These are phyloP conservation scores for Quercus dentata DNA, from an alignment of 306 rosid species.

Conservation along the genomic window DNA sequence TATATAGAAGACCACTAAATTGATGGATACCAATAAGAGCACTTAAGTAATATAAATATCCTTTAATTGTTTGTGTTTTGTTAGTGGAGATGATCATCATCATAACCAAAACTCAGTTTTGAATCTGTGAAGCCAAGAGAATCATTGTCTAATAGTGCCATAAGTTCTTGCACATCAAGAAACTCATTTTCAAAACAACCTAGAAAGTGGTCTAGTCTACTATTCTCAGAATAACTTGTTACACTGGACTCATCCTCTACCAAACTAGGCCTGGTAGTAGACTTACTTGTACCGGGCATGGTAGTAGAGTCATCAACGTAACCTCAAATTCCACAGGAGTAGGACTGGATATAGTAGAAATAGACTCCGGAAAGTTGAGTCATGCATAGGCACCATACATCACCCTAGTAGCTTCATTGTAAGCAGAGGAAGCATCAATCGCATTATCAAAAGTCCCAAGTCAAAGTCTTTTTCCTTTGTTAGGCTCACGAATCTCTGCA, in stretches of 20 bases:
- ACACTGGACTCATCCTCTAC: constrained; percentile 19
- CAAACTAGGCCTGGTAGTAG: not conserved
- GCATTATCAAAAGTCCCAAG: constrained; percentile 71
- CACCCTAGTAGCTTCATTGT: constrained; percentile 86
- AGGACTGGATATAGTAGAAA: constrained; percentile 27
- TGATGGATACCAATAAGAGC: no score
- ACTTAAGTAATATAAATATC: no score
- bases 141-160: no score
- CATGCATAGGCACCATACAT: constrained; percentile 82
- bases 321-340: constrained; percentile 51
- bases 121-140: constrained; percentile 18
- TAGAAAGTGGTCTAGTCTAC: constrained; percentile 19
- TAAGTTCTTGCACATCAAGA: constrained; percentile 27
- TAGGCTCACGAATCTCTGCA: constrained; percentile 78
- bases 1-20: no score
- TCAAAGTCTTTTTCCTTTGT: constrained; percentile 74
- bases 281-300: constrained; percentile 7
- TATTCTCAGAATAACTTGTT: not conserved
- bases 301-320: constrained; percentile 25
- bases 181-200: constrained; percentile 52
- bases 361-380: constrained; percentile 52
- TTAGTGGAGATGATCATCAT: constrained; percentile 3
- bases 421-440: constrained; percentile 59
- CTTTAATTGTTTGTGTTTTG: no score
- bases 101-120: constrained; percentile 16